Conservation (phyloP, 2,329 filamentous ascomycete species). For the Monilinia laxa region DNA sequence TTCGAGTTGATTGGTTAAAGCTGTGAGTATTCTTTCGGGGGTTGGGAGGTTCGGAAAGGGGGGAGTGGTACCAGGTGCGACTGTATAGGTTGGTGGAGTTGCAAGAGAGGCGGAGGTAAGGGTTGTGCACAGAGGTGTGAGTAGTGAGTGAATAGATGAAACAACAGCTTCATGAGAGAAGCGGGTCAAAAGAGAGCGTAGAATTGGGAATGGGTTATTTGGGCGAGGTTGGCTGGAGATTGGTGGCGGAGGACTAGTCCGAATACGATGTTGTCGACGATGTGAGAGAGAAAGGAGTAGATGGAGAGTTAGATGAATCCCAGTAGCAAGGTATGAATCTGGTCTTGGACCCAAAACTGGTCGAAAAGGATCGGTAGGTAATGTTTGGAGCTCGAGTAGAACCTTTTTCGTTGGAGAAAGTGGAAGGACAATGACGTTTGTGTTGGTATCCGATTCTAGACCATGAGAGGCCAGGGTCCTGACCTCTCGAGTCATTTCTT, state of each 20-base stretch:
- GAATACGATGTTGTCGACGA: slow-evolving; percentile 67
- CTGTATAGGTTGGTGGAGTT: slow-evolving; percentile 33
- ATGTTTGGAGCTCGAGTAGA: slow-evolving; percentile 64
- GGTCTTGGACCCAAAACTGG: slow-evolving; percentile 34
- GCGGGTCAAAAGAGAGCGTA: slow-evolving; percentile 52
- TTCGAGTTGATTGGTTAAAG: slow-evolving; percentile 46
- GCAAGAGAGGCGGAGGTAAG: slow-evolving; percentile 33
- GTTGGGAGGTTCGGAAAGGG: slow-evolving; percentile 30
- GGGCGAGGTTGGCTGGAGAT: slow-evolving; percentile 49
- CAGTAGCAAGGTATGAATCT: slow-evolving; percentile 60
- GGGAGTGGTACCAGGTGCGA: slow-evolving; percentile 30
- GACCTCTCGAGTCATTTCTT: slow-evolving; percentile 82
- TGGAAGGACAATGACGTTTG: slow-evolving; percentile 56
- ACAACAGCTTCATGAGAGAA: slow-evolving; percentile 36
- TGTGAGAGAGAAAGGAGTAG: slow-evolving; percentile 79
- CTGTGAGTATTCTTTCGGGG: slow-evolving; percentile 44
- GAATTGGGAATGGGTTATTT: slow-evolving; percentile 53
- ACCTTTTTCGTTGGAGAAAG: slow-evolving; percentile 56
- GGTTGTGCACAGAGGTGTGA: slow-evolving; percentile 32
- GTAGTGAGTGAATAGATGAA: slow-evolving; percentile 28
- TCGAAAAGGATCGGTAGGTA: slow-evolving; percentile 48
- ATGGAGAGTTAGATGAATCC: slow-evolving; percentile 65
- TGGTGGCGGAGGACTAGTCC: slow-evolving; percentile 63
- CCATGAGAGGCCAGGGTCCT: slow-evolving; percentile 69
- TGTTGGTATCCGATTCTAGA: slow-evolving; percentile 57